These are phyloP conservation scores for Candida dajiaensis DNA, from an alignment of 805 yeast genomes.

Conservation along the genomic window DNA sequence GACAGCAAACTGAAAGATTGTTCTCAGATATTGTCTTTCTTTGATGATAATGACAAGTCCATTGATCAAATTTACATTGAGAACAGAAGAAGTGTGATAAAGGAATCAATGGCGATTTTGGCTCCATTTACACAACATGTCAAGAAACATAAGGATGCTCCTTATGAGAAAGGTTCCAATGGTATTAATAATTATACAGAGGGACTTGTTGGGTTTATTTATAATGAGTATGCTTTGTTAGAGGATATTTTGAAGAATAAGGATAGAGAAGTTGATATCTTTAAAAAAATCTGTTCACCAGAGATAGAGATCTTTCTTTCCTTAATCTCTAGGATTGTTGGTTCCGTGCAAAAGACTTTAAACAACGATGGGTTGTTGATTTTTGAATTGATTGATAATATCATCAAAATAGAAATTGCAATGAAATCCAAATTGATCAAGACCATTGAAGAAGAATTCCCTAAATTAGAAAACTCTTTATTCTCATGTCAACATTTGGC, in stretches of 20 bases:
- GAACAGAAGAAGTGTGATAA: slow-evolving; percentile 36
- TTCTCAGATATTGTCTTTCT: slow-evolving; percentile 39
- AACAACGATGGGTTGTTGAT: slow-evolving; percentile 45
- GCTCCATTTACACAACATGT: slow-evolving; percentile 41
- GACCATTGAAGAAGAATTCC: slow-evolving; percentile 16
- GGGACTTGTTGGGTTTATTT: slow-evolving; percentile 42
- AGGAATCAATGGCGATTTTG: slow-evolving; percentile 37
- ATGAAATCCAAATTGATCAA: slow-evolving; percentile 25
- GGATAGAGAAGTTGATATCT: slow-evolving; percentile 23
- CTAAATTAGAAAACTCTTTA: slow-evolving; percentile 17
- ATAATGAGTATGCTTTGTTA: slow-evolving; percentile 44
- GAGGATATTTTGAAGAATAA: slow-evolving; percentile 35
- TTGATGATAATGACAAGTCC: slow-evolving; percentile 30
- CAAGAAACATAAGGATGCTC: slow-evolving; percentile 34
- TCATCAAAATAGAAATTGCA: slow-evolving; percentile 24
- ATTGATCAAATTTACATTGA: slow-evolving; percentile 31
- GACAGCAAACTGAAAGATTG: slow-evolving; percentile 33
- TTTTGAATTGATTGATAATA: slow-evolving; percentile 54
- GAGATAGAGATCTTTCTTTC: slow-evolving; percentile 33
- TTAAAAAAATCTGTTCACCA: slow-evolving; percentile 29
- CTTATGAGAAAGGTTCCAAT: slow-evolving; percentile 56
- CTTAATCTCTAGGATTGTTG: slow-evolving; percentile 33
- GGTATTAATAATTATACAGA: slow-evolving; percentile 51
- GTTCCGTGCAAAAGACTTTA: slow-evolving; percentile 35
- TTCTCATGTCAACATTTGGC: slow-evolving; percentile 26